Base-by-base conservation (phyloP, 1,139 yeast species). In the Candida dubliniensis region DNA sequence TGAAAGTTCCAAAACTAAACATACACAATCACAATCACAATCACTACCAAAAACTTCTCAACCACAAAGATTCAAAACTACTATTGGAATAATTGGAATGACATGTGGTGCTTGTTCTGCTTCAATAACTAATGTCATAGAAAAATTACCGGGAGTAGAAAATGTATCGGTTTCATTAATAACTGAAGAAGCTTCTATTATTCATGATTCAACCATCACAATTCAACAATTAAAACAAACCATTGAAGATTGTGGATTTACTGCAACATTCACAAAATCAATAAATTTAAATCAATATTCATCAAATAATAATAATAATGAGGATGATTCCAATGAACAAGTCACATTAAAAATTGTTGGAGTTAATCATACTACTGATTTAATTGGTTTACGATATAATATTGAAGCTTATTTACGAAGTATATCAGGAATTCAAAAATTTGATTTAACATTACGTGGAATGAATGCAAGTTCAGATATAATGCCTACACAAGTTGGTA, bases 101-200 rank as follows among this genome's bases (percentile, higher is more conserved):
- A 88, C 96, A 5, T 90, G 96, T 58, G 87, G 93, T 2, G 78
- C 95, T 0, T 90, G 96, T 60, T 78, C 83, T 2, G 73, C 81
- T 1, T 69, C 91, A 0, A 79, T 90, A 31, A 79, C 84, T 1
- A 63, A 64, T 15, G 79, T 82, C 1, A 63, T 88, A 26, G 70
- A 71, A 44, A 53, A 58, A 1, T 37, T 77, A 4, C 61, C 62
- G 0, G 89, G 87, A 2, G 81, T 82, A 3, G 25, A 36, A 2
- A 57, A 59, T 14, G 90, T 73, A 0, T 69, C 76, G 11, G 87
- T 90, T 2, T 84, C 95, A 1, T 70, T 87, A 25, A 71, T 87
- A 23, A 88, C 96, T 0, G 91, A 85, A 56, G 81, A 81, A 44
- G 96, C 90, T 0, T 60, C 65, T 13, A 77, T 89, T 9, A 56